Conservation (phyloP, 2,329 filamentous ascomycete species). For the Ophiostoma piceae region DNA sequence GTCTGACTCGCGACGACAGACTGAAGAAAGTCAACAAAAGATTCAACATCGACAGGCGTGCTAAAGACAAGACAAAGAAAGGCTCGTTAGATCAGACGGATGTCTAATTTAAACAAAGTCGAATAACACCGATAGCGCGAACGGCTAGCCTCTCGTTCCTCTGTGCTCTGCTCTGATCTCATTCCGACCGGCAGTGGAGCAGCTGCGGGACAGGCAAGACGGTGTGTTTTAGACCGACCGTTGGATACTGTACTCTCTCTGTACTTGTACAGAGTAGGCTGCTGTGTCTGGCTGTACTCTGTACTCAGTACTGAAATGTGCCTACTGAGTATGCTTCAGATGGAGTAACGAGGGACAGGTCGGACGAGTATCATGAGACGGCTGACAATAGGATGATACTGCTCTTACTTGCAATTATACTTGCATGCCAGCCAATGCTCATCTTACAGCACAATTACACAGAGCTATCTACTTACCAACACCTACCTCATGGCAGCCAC, state of each 20-base stretch:
- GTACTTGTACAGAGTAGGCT: background rate
- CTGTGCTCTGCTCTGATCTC: background rate
- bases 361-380: background rate
- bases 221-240: slow-evolving; percentile 17
- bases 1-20: background rate
- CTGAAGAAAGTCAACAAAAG: background rate
- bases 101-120: slow-evolving; percentile 20
- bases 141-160: slow-evolving; percentile 7
- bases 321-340: background rate
- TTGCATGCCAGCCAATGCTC: too few relatives aligned
- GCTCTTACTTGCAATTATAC: background rate
- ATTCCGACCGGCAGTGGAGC: slow-evolving; percentile 14
- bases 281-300: background rate
- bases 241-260: background rate
- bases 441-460: too few relatives aligned
- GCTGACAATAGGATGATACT: background rate
- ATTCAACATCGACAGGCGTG: background rate
- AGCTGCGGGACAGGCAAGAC: slow-evolving; percentile 19
- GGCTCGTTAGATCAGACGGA: slow-evolving; percentile 10
- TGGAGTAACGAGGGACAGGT: slow-evolving; percentile 1
- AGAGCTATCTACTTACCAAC: background rate
- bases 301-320: background rate
- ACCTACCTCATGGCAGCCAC: background rate
- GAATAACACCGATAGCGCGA: slow-evolving; percentile 13
- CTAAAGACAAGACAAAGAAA: slow-evolving; percentile 1